Base-by-base conservation (phyloP, 345 rosid genomes). In the Erucastrum elatum region DNA sequence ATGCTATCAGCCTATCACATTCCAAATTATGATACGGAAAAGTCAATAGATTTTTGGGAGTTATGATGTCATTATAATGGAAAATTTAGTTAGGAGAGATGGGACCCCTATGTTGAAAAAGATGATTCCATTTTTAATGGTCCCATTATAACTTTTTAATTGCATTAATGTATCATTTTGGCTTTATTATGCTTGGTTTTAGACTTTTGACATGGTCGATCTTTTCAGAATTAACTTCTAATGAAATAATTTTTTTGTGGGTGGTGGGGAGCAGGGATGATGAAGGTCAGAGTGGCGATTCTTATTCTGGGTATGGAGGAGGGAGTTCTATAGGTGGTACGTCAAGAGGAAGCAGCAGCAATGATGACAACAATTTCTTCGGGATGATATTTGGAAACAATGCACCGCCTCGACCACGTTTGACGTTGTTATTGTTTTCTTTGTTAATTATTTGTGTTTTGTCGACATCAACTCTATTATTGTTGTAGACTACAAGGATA, bases 371-470 rank as follows among this genome's bases (percentile, higher is more conserved):
- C 55, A 25, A 77, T 62, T 33, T 76, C 71, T 76, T 81, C 0
- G 67, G 64, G 67, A 81, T 81, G 84, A 77, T 81, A 72, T 81
- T 81, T 1, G 81, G 84, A 53, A 81, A 66, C 55, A 17, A 60
- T 72, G 84, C 84, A 12, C 59, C 77, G 33, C 30, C 81, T 39
- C 29, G 27, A n/a, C 68, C 68, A 13, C 68, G 64, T 30, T 75
- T 75, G 41, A 80, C 76, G 30, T 75, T 75, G 56, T 70, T 75
- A 6, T 55, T 70, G 21, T 39, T 70, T 10, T 39, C 83, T 75
- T 70, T 75, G 68, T 69, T 75, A 44, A 64, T 64, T 56, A 75
- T 70, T 80, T 80, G 60, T 27, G 63, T 70, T 80, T 70, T 70
- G 72, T 75, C 79, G 66, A 67, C 46, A 41, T 80, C 72, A 58